Conservation (phyloP, 768 basidiomycete genomes). For the Suillus discolor region DNA sequence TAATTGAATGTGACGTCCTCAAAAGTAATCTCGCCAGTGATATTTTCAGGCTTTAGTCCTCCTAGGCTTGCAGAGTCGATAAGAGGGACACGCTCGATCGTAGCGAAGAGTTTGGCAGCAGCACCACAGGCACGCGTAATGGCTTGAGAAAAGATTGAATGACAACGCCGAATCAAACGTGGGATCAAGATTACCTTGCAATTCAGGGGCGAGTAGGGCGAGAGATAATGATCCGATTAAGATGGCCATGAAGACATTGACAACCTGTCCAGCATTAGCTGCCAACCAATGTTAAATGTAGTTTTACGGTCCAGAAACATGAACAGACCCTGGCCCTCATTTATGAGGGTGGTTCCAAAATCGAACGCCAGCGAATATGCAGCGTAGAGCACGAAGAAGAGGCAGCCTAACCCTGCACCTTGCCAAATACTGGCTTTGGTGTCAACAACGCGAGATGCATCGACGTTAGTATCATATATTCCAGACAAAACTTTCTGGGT, state of each 20-base stretch:
- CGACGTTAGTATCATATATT: constrained; percentile 47
- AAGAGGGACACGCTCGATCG: constrained; percentile 55
- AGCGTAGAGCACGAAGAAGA: constrained; percentile 53
- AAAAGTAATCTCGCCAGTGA: constrained; percentile 49
- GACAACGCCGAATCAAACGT: not conserved
- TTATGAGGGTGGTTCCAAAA: constrained; percentile 55
- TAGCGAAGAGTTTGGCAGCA: constrained; percentile 55
- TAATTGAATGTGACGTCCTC: constrained; percentile 55
- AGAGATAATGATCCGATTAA: constrained; percentile 62
- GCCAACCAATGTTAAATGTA: constrained; percentile 1
- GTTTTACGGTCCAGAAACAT: not conserved
- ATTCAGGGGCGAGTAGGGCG: constrained; percentile 53
- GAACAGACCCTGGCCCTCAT: constrained; percentile 29
- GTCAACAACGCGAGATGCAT: constrained; percentile 36
- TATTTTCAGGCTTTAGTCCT: constrained; percentile 46
- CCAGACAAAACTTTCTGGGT: constrained; percentile 44
- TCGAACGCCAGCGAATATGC: constrained; percentile 42
- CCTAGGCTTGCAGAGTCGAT: constrained; percentile 51
- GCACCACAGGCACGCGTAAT: constrained; percentile 53
- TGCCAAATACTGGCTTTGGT: constrained; percentile 36
- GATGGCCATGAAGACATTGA: constrained; percentile 54
- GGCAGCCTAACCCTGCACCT: constrained; percentile 40
- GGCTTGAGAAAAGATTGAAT: constrained; percentile 25
- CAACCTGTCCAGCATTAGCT: constrained; percentile 47
- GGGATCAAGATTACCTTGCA: constrained; percentile 35